Evolutionary conservation across 257 asterid species (phyloP).

Genomic region (Buddleja alternifolia): DNA sequence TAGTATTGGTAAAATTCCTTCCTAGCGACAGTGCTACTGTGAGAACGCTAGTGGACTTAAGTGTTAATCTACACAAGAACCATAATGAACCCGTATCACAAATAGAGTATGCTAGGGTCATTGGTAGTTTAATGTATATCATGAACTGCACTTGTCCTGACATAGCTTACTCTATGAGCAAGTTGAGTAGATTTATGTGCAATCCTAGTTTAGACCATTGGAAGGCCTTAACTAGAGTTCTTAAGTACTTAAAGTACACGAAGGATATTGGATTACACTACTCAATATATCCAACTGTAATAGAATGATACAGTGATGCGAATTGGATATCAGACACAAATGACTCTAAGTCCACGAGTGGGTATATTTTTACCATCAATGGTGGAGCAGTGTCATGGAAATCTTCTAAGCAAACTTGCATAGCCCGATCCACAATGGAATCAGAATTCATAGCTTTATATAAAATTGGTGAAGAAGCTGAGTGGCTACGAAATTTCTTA

Average conservation of each 20-base stretch:
- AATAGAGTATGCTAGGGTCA: background rate
- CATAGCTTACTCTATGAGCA: background rate
- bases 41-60: background rate
- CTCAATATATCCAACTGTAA: too few species aligned
- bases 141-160: background rate
- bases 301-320: too few species aligned
- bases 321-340: too few species aligned
- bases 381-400: too few species aligned
- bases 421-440: too few species aligned
- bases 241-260: background rate
- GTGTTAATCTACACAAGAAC: background rate
- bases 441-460: too few species aligned
- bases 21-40: background rate
- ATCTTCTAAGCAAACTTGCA: too few species aligned
- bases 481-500: too few species aligned
- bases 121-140: background rate
- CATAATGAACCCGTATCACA: background rate
- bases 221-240: background rate
- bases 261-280: background rate
- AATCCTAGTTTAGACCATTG: background rate
- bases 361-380: too few species aligned
- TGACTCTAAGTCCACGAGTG: too few species aligned
- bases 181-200: background rate
- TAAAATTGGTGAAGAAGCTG: too few species aligned
- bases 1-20: too few species aligned